A percentile compares a stretch with the other conserved stretches of the same genome.
Conservation (phyloP, 2,329 filamentous ascomycete genomes). For the Colletotrichum sp. region DNA sequence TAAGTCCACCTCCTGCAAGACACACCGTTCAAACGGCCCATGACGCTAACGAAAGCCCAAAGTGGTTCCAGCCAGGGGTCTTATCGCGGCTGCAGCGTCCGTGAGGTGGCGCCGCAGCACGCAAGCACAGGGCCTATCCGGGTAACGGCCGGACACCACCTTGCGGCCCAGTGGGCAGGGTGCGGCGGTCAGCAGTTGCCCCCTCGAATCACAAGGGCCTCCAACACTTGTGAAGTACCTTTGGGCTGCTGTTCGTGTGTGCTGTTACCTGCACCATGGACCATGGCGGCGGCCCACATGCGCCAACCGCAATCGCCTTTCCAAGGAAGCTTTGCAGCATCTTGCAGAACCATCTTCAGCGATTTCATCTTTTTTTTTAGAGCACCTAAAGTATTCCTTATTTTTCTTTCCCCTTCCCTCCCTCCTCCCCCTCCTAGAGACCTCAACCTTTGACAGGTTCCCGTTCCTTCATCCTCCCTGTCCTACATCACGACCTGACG, state of each 20-base stretch:
- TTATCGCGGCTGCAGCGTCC: neutral
- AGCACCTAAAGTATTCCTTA: neutral
- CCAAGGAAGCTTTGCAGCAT: neutral
- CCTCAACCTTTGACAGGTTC: neutral
- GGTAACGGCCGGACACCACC: neutral
- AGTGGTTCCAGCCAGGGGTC: neutral
- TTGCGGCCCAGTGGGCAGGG: neutral
- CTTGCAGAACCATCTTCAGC: constrained; percentile 4
- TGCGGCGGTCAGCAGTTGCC: neutral
- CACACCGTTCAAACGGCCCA: neutral
- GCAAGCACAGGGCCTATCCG: neutral
- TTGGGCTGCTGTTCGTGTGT: neutral
- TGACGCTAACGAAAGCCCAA: neutral
- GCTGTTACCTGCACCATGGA: neutral
- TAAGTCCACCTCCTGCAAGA: neutral
- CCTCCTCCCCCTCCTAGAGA: neutral
- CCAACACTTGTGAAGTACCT: neutral
- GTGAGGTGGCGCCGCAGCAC: neutral
- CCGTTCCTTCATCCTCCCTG: neutral
- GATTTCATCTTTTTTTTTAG: neutral
- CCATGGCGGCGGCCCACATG: neutral
- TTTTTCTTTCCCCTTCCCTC: neutral
- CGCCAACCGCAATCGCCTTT: constrained; percentile 1
- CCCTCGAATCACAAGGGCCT: constrained; percentile 11
- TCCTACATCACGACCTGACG: neutral